Evolutionary conservation across 495 filamentous ascomycete species (phyloP).

Genomic region (Hapsidospora chrysogenum): DNA sequence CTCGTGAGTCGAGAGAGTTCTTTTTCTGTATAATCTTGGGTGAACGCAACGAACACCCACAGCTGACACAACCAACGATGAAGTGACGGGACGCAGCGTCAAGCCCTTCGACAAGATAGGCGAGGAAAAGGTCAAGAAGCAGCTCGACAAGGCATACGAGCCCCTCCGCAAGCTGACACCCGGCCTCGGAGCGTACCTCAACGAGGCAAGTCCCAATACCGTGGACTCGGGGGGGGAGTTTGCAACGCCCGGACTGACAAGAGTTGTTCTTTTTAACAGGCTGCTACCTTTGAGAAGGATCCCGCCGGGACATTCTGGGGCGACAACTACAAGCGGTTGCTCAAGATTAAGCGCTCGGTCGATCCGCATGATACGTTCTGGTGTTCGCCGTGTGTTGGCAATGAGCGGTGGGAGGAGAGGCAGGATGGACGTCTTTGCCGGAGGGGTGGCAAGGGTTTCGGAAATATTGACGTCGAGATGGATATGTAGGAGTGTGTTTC

Average conservation of each 20-base stretch:
- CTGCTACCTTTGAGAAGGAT: constrained; percentile 26
- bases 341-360: constrained; percentile 24
- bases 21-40: no score
- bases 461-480: no score
- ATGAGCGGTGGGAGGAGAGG: constrained; percentile 29
- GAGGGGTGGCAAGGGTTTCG: no score
- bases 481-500: no score
- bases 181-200: constrained; percentile 21
- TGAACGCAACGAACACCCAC: background rate
- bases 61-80: background rate
- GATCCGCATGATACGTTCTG: constrained; percentile 39
- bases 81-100: constrained; percentile 20
- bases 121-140: constrained; percentile 16
- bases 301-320: constrained; percentile 30
- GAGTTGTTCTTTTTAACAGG: constrained; percentile 20
- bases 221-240: no score
- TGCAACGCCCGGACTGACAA: no score
- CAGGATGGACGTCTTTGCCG: constrained; percentile 12
- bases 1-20: constrained; percentile 6
- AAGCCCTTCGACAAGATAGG: constrained; percentile 19
- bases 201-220: constrained; percentile 13
- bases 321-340: constrained; percentile 17
- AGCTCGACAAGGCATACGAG: constrained; percentile 25
- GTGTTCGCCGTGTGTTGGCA: constrained; percentile 36
- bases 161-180: constrained; percentile 18